These are phyloP conservation scores for Sporothrix phasma DNA, from an alignment of 2,329 filamentous ascomycete species.

Conservation along the genomic window DNA sequence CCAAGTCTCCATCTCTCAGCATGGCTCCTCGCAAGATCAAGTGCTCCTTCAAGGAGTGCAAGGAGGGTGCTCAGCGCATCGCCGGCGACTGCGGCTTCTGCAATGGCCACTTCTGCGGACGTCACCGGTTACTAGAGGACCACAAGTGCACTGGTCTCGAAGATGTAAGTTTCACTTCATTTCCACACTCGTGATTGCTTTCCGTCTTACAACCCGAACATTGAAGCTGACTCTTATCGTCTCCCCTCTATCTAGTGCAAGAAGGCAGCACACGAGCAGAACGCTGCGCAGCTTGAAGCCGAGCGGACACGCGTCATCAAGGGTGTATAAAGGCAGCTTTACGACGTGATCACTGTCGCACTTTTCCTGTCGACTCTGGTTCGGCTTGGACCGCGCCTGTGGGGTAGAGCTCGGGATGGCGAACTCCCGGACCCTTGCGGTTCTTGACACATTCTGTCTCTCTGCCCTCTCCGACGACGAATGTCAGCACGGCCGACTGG, in stretches of 20 bases:
- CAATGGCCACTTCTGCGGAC: constrained; percentile 85
- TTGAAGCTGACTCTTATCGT: constrained; percentile 27
- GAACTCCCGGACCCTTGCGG: too few species aligned
- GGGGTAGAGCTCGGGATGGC: not conserved
- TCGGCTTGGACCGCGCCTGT: not conserved
- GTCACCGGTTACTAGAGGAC: constrained; percentile 86
- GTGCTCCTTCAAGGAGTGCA: constrained; percentile 86
- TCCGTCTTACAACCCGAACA: constrained; percentile 17
- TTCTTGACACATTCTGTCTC: not conserved
- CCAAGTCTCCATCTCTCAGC: constrained; percentile 20
- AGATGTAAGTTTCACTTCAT: constrained; percentile 51
- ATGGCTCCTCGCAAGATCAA: constrained; percentile 70
- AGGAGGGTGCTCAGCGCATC: constrained; percentile 77
- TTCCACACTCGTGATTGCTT: not conserved
- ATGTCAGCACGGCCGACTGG: not conserved
- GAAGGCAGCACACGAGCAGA: constrained; percentile 90
- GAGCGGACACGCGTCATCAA: constrained; percentile 92
- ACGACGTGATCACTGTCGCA: not conserved
- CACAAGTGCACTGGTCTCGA: constrained; percentile 90
- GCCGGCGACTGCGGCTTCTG: constrained; percentile 96
- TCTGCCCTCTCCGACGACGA: not conserved
- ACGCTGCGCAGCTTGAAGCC: constrained; percentile 81
- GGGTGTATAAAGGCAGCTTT: constrained; percentile 54
- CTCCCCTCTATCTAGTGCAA: constrained; percentile 57
- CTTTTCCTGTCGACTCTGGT: not conserved